Evolutionary conservation across 331 rosid species (phyloP).

Genomic region (Quercus phellos): DNA sequence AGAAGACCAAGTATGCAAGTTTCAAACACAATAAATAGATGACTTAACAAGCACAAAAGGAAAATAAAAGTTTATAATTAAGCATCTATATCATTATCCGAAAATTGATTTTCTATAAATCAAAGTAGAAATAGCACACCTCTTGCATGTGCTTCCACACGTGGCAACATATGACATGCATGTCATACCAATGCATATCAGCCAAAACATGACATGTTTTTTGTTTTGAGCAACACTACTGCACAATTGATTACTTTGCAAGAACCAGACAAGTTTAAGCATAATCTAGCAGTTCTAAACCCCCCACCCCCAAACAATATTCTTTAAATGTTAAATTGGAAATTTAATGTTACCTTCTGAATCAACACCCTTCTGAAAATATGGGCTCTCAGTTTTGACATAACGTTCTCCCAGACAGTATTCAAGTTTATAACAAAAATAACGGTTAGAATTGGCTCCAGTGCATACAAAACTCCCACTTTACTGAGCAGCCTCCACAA

Average conservation of each 20-base stretch:
- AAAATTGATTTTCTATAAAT: neutral
- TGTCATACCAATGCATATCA: constrained; percentile 1
- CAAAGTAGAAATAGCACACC: neutral
- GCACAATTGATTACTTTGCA: neutral
- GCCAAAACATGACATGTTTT: neutral
- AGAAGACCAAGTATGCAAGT: neutral
- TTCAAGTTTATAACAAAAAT: constrained; percentile 79
- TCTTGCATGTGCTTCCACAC: neutral
- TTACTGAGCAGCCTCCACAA: constrained; percentile 79
- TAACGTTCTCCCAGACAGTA: constrained; percentile 85
- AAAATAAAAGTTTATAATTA: neutral
- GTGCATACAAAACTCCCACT: constrained; percentile 71
- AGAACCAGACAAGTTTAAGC: constrained; percentile 4
- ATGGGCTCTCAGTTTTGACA: constrained; percentile 88
- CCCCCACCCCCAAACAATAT: neutral
- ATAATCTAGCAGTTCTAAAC: neutral
- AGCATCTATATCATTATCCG: neutral
- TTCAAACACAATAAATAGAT: neutral
- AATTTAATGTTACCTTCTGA: constrained; percentile 58
- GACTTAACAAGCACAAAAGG: neutral
- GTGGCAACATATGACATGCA: neutral
- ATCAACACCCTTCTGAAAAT: constrained; percentile 78
- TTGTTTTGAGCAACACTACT: neutral
- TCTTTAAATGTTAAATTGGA: too few species aligned
- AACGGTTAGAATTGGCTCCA: constrained; percentile 86